phyloP scores from a whole-genome alignment of 148 eudicot genomes.

The Amaranthus cruentus region DNA sequence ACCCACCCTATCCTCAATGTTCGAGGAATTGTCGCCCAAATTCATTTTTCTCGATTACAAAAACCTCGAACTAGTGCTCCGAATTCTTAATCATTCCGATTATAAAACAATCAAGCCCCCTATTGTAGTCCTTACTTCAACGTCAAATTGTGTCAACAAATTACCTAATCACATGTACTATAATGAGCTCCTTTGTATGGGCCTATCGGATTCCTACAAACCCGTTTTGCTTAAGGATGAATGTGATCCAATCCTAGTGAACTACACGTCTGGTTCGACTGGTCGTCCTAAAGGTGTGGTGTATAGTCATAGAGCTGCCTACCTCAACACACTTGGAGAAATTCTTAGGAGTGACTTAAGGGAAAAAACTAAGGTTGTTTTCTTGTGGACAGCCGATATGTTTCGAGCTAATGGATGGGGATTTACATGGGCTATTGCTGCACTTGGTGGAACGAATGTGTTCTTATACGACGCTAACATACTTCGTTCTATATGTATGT shows the following conservation, averaged over 20 bases:
- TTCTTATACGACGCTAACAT: neutral
- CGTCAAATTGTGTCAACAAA: neutral
- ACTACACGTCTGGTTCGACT: constrained; percentile 22
- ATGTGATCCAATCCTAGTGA: constrained; percentile 27
- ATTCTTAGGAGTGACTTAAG: constrained; percentile 21
- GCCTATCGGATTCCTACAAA: constrained; percentile 3
- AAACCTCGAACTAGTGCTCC: neutral
- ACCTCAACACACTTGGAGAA: constrained; percentile 21
- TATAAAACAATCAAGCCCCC: constrained; percentile 8
- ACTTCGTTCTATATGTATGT: constrained; percentile 10
- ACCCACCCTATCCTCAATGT: constrained; percentile 15
- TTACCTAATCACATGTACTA: neutral
- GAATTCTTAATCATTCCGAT: neutral
- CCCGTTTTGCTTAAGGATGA: constrained; percentile 15
- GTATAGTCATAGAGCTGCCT: constrained; percentile 22
- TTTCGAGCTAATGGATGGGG: constrained; percentile 31
- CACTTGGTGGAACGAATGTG: constrained; percentile 23
- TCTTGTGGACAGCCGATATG: constrained; percentile 28
- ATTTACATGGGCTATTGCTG: constrained; percentile 20
- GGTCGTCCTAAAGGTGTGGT: constrained; percentile 24
- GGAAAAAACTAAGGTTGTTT: constrained; percentile 7
- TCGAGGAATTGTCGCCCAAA: constrained; percentile 13
- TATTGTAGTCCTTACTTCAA: constrained; percentile 12
- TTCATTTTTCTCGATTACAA: constrained; percentile 9
- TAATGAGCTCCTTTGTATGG: constrained; percentile 10